These are phyloP conservation scores for Wickerhamomyces queroliae DNA, from an alignment of 805 yeast species.

Conservation along the genomic window DNA sequence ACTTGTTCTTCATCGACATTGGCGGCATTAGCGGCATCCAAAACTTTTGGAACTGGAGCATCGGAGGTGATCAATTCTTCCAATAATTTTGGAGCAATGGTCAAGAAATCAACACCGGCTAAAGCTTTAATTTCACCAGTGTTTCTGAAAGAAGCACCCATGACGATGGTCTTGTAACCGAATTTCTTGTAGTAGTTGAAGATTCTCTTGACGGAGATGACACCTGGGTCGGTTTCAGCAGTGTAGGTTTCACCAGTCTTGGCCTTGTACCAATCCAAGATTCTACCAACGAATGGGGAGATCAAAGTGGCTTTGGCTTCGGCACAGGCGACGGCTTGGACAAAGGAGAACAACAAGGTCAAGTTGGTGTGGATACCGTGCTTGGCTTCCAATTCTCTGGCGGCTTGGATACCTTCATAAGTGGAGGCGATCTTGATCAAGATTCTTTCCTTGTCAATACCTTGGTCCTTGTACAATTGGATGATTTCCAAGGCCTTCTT, in stretches of 20 bases:
- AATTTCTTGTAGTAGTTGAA: constrained; percentile 97
- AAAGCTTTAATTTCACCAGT: constrained; percentile 90
- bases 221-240: constrained; percentile 92
- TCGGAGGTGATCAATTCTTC: constrained; percentile 79
- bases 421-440: constrained; percentile 97
- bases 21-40: constrained; percentile 63
- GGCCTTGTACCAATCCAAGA: constrained; percentile 97
- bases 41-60: constrained; percentile 74
- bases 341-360: constrained; percentile 90
- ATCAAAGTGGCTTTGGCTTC: constrained; percentile 95
- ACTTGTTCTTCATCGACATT: constrained; percentile 61
- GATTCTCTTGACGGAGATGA: constrained; percentile 77
- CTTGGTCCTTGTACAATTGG: constrained; percentile 75
- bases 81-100: constrained; percentile 89
- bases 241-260: constrained; percentile 83
- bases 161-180: constrained; percentile 94
- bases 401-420: constrained; percentile 99
- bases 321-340: constrained; percentile 98
- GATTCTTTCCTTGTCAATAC: constrained; percentile 84
- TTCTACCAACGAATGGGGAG: constrained; percentile 99
- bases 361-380: constrained; percentile 91
- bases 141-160: constrained; percentile 99
- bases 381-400: constrained; percentile 87
- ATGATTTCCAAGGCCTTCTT: constrained; percentile 91
- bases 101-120: constrained; percentile 95